Base-by-base conservation (phyloP, 495 filamentous ascomycete genomes). In the Penicillium simplicissimum region DNA sequence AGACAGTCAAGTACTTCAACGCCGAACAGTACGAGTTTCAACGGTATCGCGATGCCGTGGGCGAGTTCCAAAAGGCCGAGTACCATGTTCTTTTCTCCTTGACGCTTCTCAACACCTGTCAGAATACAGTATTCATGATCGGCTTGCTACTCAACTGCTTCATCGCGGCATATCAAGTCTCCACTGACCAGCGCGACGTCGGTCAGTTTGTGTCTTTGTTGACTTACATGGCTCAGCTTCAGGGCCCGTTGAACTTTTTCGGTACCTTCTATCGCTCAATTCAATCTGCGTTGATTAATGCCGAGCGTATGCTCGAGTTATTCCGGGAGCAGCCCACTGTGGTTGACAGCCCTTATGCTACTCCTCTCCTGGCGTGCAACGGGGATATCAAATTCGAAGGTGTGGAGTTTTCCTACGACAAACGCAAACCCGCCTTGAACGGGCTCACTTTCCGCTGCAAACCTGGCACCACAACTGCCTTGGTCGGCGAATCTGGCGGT, bases 1-100 rank as follows among this genome's bases (percentile, higher is more conserved):
- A 98, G 74, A 98, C 95, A 25, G 95, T 98, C 68, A 98, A 98
- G 73, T 98, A 98, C 70, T 98, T 98, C 82, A 97, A 97, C 69
- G 94, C 95, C 3, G 95, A 98, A 71, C 81, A 86, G 8, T 96
- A 93, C 72, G 95, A 98, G 68, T 97, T 96, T 73, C 84, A 87
- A 38, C 87, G 96, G 9, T 97, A 94, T 67, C 83, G 91, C 17
- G 73, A 80, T 3, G 92, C 94, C 4, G 91, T 98, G 21, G 76
- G 81, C 31, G 88, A 88, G 56, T 97, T 87, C 74, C 96, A 98
- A 73, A 80, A 75, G 55, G 90, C 91, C 48, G 95, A 97, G 75
- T 93, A 95, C 70, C 87, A 90, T 63, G 92, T 97, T 28, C 81
- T 92, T 9, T 86, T 91, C 65, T 96, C 93, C 52, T 83, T 97